Conservation (phyloP, 805 yeast species). For the Candida ortonii region DNA sequence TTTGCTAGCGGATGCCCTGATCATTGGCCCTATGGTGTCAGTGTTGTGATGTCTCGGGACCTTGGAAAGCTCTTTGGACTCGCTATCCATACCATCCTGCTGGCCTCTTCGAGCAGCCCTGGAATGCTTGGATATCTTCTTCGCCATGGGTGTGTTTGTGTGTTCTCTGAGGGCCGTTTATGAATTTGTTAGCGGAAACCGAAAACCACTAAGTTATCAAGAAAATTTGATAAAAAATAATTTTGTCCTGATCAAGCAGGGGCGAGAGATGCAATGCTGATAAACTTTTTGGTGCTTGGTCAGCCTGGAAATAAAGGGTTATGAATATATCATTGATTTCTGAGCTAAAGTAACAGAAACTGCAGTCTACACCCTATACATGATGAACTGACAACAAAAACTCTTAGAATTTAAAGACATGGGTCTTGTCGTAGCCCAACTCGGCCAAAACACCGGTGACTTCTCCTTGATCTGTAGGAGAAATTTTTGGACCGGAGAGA, state of each 20-base stretch:
- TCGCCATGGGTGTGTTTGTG: too few species aligned
- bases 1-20: conserved; percentile 57
- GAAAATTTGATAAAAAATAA: too few species aligned
- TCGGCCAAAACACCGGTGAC: conserved; percentile 84
- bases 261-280: too few species aligned
- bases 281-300: background rate
- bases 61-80: conserved; percentile 46
- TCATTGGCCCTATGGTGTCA: conserved; percentile 60
- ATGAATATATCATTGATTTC: conserved; percentile 5
- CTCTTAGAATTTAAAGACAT: conserved; percentile 80
- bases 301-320: conserved; percentile 1
- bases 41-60: conserved; percentile 60
- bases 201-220: too few species aligned
- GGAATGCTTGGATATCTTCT: conserved; percentile 57
- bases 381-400: too few species aligned
- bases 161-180: too few species aligned
- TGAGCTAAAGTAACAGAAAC: too few species aligned
- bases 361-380: too few species aligned
- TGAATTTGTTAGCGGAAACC: too few species aligned
- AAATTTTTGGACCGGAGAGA: conserved; percentile 77
- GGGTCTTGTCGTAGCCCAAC: conserved; percentile 80
- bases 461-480: conserved; percentile 94
- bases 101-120: conserved; percentile 77
- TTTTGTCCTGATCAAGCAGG: too few species aligned
- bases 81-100: conserved; percentile 32